A percentile compares a stretch with the other conserved stretches of the same genome.
These are phyloP conservation scores for Solanum neorickii DNA, from an alignment of 257 asterid species.

Conservation along the genomic window DNA sequence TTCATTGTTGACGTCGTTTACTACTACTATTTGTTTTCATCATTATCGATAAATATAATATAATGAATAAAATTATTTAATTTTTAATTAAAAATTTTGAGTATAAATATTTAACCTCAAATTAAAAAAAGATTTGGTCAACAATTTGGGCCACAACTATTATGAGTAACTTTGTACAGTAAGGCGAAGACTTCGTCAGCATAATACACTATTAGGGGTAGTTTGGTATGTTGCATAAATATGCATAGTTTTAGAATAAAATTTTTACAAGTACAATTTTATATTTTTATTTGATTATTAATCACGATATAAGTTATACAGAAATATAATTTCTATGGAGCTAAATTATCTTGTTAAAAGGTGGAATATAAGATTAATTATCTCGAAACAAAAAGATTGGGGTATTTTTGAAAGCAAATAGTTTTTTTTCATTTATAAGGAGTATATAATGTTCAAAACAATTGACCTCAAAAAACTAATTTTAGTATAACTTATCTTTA, in stretches of 20 bases:
- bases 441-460: background rate
- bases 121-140: background rate
- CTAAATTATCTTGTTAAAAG: background rate
- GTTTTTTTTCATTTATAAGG: background rate
- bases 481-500: background rate
- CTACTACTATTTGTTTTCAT: background rate
- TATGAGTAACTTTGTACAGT: background rate
- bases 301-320: background rate
- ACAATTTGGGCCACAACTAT: background rate
- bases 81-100: no score
- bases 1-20: background rate
- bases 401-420: background rate
- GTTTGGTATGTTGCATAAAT: background rate
- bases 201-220: background rate
- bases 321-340: background rate
- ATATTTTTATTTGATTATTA: background rate
- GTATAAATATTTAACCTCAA: no score
- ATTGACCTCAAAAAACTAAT: background rate
- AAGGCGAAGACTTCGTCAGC: background rate
- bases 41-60: no score
- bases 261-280: background rate
- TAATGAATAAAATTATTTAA: fast-evolving
- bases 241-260: background rate
- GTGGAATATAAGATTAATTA: background rate
- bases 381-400: background rate